phyloP scores from a whole-genome alignment of 2,329 filamentous ascomycete genomes.

The Neonectria coccinea region DNA sequence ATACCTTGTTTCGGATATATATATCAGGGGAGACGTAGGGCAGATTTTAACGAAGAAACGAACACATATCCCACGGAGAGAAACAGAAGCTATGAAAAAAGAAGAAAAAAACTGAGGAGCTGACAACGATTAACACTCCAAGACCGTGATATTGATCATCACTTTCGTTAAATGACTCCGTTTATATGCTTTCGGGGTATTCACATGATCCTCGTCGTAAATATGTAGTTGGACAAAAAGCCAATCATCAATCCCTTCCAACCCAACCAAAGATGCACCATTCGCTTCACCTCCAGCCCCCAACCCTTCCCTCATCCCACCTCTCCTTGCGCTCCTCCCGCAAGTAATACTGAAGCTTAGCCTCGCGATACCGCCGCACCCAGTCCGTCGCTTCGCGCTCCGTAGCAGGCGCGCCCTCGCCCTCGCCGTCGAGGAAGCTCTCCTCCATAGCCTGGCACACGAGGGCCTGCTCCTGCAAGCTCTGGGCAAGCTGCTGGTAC shows the following conservation, averaged over 20 bases:
- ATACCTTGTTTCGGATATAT: background rate
- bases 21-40: background rate
- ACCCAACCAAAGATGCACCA: background rate
- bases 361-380: slow-evolving; percentile 83
- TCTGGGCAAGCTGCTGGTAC: slow-evolving; percentile 83
- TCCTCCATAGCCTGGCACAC: slow-evolving; percentile 88
- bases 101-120: background rate
- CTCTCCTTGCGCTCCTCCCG: slow-evolving; percentile 88
- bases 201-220: slow-evolving; percentile 7
- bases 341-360: slow-evolving; percentile 81
- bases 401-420: slow-evolving; percentile 61
- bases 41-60: slow-evolving; percentile 9
- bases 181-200: slow-evolving; percentile 15
- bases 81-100: slow-evolving; percentile 4
- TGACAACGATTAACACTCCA: background rate
- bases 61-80: slow-evolving; percentile 3
- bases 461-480: slow-evolving; percentile 83
- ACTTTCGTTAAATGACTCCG: slow-evolving; percentile 14
- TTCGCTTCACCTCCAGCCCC: slow-evolving; percentile 82
- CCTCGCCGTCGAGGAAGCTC: slow-evolving; percentile 81
- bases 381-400: slow-evolving; percentile 90
- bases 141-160: slow-evolving; percentile 9
- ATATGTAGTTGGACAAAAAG: background rate
- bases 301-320: slow-evolving; percentile 96
- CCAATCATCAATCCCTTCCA: background rate